A percentile compares a stretch with the other conserved stretches of the same genome.
These are phyloP conservation scores for Bryoerythrophyllum caledonicum DNA, from an alignment of 225 moss, liverwort and hornwort genomes.

Conservation along the genomic window DNA sequence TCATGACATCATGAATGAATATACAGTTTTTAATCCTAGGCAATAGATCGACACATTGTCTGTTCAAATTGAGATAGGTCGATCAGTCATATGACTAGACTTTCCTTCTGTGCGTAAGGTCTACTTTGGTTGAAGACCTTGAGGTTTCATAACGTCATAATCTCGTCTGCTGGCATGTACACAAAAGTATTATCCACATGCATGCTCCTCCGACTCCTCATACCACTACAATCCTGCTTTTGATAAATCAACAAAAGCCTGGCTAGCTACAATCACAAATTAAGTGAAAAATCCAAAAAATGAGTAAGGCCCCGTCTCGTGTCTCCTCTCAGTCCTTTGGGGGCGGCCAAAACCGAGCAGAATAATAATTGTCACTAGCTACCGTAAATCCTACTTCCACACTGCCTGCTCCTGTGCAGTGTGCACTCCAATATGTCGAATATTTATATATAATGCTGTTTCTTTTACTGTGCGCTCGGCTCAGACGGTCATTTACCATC, in stretches of 20 bases:
- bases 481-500: constrained; percentile 43
- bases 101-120: constrained; percentile 60
- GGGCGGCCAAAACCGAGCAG: constrained; percentile 63
- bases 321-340: constrained; percentile 40
- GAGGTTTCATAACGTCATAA: constrained; percentile 62
- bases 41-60: constrained; percentile 61
- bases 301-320: constrained; percentile 41
- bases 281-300: constrained; percentile 66
- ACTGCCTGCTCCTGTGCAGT: constrained; percentile 56
- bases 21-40: constrained; percentile 66
- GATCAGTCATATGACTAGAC: constrained; percentile 63
- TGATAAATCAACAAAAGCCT: constrained; percentile 65
- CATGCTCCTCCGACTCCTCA: constrained; percentile 56
- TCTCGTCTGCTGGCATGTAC: constrained; percentile 50
- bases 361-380: constrained; percentile 61
- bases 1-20: constrained; percentile 77
- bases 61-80: constrained; percentile 47
- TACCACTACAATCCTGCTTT: constrained; percentile 66
- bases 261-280: constrained; percentile 66
- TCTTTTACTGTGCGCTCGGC: no score
- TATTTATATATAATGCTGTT: constrained; percentile 56
- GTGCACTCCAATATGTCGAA: constrained; percentile 46
- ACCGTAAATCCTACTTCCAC: constrained; percentile 42
- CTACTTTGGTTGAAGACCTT: constrained; percentile 47
- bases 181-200: constrained; percentile 54